Conservation (phyloP, 768 basidiomycete genomes). For the Sporobolomyces pararoseus region DNA sequence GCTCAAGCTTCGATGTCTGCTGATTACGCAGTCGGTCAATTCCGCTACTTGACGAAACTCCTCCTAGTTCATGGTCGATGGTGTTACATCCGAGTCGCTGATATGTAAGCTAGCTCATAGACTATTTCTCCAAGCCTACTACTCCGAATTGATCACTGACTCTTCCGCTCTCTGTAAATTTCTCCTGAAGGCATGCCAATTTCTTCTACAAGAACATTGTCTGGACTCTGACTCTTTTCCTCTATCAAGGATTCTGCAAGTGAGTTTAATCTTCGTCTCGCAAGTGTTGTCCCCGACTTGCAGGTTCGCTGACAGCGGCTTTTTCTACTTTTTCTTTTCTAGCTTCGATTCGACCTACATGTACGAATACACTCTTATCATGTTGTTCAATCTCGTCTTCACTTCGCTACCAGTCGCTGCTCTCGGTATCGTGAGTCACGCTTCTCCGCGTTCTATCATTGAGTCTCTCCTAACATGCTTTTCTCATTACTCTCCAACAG, state of each 20-base stretch:
- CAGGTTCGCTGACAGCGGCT: no score
- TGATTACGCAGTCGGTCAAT: constrained; percentile 96
- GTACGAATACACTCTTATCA: constrained; percentile 89
- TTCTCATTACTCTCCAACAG: constrained; percentile 52
- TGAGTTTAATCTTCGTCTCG: constrained; percentile 49
- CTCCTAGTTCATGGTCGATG: constrained; percentile 91
- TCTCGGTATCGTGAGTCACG: constrained; percentile 72
- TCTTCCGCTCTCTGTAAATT: no score
- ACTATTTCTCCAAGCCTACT: not conserved
- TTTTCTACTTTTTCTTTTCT: not conserved
- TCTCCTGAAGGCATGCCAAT: constrained; percentile 61
- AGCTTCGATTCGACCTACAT: constrained; percentile 93
- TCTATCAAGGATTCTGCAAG: constrained; percentile 87
- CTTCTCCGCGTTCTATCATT: not conserved
- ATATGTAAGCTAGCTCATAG: constrained; percentile 64
- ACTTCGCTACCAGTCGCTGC: constrained; percentile 88
- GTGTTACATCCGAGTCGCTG: constrained; percentile 93
- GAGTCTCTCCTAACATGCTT: not conserved
- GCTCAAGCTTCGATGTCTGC: constrained; percentile 99
- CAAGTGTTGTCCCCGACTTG: no score
- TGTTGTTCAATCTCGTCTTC: constrained; percentile 86
- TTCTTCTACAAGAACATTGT: constrained; percentile 95
- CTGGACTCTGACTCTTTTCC: constrained; percentile 90
- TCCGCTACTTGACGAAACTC: constrained; percentile 81
- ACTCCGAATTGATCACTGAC: not conserved